phyloP scores from a whole-genome alignment of 768 basidiomycete species.

The Royoungia palumana region DNA sequence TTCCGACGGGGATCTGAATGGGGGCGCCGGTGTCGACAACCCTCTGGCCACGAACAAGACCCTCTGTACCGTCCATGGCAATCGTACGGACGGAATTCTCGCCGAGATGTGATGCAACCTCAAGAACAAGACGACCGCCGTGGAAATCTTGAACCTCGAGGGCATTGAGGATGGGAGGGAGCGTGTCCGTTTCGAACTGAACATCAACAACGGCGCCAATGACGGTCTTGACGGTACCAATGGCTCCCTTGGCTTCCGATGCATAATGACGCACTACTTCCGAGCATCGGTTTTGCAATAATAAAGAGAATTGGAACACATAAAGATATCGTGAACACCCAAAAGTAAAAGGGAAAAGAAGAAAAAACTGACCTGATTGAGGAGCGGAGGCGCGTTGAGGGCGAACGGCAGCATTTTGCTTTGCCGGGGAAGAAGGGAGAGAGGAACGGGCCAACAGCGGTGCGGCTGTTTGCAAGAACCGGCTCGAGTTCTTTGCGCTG shows the following conservation, averaged over 20 bases:
- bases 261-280: slow-evolving; percentile 78
- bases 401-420: slow-evolving; percentile 47
- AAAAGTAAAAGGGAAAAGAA: not conserved
- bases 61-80: slow-evolving; percentile 99
- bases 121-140: slow-evolving; percentile 96
- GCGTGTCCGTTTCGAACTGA: slow-evolving; percentile 86
- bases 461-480: slow-evolving; percentile 77
- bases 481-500: slow-evolving; percentile 68
- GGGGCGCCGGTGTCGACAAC: slow-evolving; percentile 96
- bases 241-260: slow-evolving; percentile 72
- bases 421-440: slow-evolving; percentile 41
- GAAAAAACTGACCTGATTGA: slow-evolving; percentile 48
- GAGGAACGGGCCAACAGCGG: slow-evolving; percentile 53
- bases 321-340: slow-evolving; percentile 1
- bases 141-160: slow-evolving; percentile 94
- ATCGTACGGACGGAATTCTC: slow-evolving; percentile 99
- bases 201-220: slow-evolving; percentile 99
- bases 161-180: slow-evolving; percentile 97
- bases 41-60: slow-evolving; percentile 98
- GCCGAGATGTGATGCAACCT: slow-evolving; percentile 97
- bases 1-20: slow-evolving; percentile 95
- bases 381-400: slow-evolving; percentile 47
- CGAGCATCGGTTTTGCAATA: slow-evolving; percentile 1
- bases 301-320: not conserved
- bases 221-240: slow-evolving; percentile 93